Conservation (phyloP, 2,329 filamentous ascomycete species). For the Aspergillus sp. region DNA sequence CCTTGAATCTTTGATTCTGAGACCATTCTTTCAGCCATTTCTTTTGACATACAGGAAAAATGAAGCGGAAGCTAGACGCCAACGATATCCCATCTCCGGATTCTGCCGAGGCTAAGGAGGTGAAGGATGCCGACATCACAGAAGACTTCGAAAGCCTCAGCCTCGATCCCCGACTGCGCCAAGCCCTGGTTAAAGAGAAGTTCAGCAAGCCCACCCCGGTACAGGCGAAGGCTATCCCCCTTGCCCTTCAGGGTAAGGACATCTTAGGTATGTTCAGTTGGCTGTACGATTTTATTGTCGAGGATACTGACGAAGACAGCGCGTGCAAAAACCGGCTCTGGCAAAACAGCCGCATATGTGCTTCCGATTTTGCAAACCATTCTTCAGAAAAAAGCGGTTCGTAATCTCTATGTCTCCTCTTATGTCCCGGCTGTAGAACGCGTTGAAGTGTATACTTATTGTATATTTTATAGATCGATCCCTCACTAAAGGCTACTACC, state of each 20-base stretch:
- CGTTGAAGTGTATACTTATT: slow-evolving; percentile 1
- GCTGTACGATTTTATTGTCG: background rate
- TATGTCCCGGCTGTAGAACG: background rate
- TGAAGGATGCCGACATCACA: slow-evolving; percentile 32
- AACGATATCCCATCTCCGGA: slow-evolving; percentile 47
- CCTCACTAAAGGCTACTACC: slow-evolving; percentile 55
- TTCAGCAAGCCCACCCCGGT: slow-evolving; percentile 87
- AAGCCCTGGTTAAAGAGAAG: slow-evolving; percentile 80
- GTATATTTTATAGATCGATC: slow-evolving; percentile 29
- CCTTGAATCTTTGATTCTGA: background rate
- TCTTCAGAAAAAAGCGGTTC: slow-evolving; percentile 71
- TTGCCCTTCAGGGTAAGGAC: slow-evolving; percentile 84
- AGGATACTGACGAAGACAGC: slow-evolving; percentile 48
- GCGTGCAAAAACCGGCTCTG: slow-evolving; percentile 90
- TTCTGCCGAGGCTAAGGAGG: slow-evolving; percentile 25
- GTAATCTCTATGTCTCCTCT: slow-evolving; percentile 10
- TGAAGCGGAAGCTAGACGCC: slow-evolving; percentile 53
- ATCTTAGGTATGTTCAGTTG: slow-evolving; percentile 58
- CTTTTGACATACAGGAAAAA: slow-evolving; percentile 21
- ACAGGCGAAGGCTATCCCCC: slow-evolving; percentile 81
- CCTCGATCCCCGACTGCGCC: slow-evolving; percentile 80
- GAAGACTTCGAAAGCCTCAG: slow-evolving; percentile 74
- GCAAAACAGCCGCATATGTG: slow-evolving; percentile 95
- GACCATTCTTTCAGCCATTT: background rate
- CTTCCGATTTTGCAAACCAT: slow-evolving; percentile 85